Base-by-base conservation (phyloP, 805 yeast species). In the Candida piceae region DNA sequence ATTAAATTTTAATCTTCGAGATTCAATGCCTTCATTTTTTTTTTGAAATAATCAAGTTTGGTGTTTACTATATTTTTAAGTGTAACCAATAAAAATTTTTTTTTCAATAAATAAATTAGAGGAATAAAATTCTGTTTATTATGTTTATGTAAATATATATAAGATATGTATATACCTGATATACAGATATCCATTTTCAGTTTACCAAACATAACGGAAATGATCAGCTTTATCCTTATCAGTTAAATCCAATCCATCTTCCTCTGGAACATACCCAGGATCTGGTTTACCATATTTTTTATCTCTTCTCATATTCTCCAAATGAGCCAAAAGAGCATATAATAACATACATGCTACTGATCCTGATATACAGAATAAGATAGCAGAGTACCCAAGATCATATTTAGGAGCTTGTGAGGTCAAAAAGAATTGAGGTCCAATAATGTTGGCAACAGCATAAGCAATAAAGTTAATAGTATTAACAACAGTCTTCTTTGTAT, bases 371-470 rank as follows among this genome's bases (percentile, higher is more conserved):
- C 32, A 32, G 18, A 32, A 32, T 17, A 40, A 31, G 35, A 40
- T 40, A 5, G 47, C 39, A 12, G 29, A 33, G 21, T 35, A 40
- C 12, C 40, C 70, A 2, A 67, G 62, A 12, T 52, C 41, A 45
- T 63, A 70, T 39, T 67, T 55, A 32, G 80, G 80, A 7, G 67
- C 63, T 44, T 69, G 70, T n/a, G 47, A 52, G 7, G 49, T 57
- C 45, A 65, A 62, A 74, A 78, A 75, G 16, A 74, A 44, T 49
- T 74, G 80, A 4, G 80, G 78, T 6, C 75, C 69, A 19, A 73
- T 66, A 16, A 74, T 62, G 42, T 74, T 74, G 19, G 73, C 62
- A 28, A 74, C 51, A 41, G 71, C 63, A 38, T 67, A 74, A 12
- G 66, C 65, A 20, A 64, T 58, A 22, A 39, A 42, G 38, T 42